These are phyloP conservation scores for Saccharomyces hybrid DNA, from an alignment of 1,139 yeast genomes.

Conservation along the genomic window DNA sequence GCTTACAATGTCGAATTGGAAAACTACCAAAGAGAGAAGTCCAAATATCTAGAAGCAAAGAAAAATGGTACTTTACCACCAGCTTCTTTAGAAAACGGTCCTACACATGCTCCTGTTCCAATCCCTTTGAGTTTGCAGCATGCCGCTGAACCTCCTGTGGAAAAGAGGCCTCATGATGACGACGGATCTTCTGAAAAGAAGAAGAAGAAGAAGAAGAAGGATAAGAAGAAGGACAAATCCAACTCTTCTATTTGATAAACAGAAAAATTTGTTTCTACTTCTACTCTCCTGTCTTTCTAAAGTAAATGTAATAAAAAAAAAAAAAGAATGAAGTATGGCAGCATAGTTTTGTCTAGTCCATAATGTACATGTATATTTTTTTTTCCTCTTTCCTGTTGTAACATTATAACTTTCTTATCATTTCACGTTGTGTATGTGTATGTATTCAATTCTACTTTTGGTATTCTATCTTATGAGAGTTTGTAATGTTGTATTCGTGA, in stretches of 20 bases:
- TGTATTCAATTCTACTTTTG: not conserved
- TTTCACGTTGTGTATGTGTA: not conserved
- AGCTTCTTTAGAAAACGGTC: slow-evolving; percentile 21
- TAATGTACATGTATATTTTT: not conserved
- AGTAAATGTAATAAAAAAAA: not conserved
- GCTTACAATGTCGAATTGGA: slow-evolving; percentile 60
- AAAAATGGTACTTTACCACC: slow-evolving; percentile 37
- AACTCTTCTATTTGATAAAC: slow-evolving; percentile 1
- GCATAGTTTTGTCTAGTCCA: not conserved
- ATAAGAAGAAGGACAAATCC: slow-evolving; percentile 35
- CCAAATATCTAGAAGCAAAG: slow-evolving; percentile 51
- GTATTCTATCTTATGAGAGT: not conserved
- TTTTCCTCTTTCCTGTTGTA: not conserved
- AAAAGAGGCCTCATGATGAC: slow-evolving; percentile 30
- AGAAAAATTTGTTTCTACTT: not conserved
- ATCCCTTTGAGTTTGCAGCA: slow-evolving; percentile 31
- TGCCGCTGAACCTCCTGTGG: slow-evolving; percentile 11
- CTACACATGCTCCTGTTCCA: slow-evolving; percentile 36
- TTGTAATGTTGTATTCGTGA: not conserved
- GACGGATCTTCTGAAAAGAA: slow-evolving; percentile 33
- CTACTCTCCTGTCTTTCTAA: not conserved
- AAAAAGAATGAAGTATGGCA: not conserved
- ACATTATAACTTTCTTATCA: not conserved
- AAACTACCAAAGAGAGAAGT: slow-evolving; percentile 56
- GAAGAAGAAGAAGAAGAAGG: slow-evolving; percentile 39